Evolutionary conservation across 306 rosid species (phyloP), one percentile per base, ranked within the genome.

Genomic region (Vigna nakashimae): DNA sequence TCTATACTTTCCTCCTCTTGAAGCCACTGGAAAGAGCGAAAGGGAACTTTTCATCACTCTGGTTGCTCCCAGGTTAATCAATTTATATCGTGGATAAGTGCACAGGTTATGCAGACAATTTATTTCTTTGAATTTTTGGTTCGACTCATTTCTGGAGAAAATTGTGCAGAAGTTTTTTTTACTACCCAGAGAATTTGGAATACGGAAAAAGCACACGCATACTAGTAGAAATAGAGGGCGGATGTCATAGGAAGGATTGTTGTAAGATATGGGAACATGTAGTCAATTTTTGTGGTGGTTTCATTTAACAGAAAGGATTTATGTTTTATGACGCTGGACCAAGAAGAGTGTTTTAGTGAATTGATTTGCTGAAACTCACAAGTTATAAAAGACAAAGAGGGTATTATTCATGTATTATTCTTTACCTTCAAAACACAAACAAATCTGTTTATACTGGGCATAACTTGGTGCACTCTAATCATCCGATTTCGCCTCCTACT

Each of bases 11-110:
- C 56, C 45, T 72, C 46, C 64, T 69, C 58, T 84, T 84, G 87
- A 86, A 79, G 82, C 84, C 80, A 83, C 89, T 78, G 81, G 73
- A 83, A 82, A 76, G 77, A 72, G 72, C 75, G 81, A 66, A 74
- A 12, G 89, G 78, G 77, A 78, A 79, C 40, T 73, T 82, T 73
- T 82, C 79, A 77, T 76, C 68, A 57, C 84, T 82, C 80, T 77
- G 71, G 69, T 65, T 75, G 86, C 86, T 72, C 70, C 89, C 79
- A 52, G 77, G 71, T 79, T 12, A 71, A 80, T 79, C 78, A 80
- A 77, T 78, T 80, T 72, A 78, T 87, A 20, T 82, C 79, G 59
- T 58, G 84, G 85, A 85, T 65, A 32, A 63, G 28, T 63, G 52
- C 71, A 73, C 80, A 75, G 85, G 85, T 86, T 71, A 77, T 79